These are phyloP conservation scores for Arachis stenosperma DNA, from an alignment of 306 rosid species.

Conservation along the genomic window DNA sequence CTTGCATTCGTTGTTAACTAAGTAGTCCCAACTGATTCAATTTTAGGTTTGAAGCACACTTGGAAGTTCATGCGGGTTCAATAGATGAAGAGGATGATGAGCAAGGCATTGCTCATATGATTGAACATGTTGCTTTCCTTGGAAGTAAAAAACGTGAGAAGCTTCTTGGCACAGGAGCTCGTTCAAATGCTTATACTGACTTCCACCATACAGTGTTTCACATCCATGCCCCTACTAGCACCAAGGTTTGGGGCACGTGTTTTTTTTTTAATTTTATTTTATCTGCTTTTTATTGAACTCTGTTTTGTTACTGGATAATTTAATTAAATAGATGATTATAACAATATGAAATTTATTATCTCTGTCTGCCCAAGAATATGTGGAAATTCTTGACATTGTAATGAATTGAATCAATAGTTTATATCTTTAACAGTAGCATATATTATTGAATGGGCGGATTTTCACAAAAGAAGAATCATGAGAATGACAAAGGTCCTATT, in stretches of 20 bases:
- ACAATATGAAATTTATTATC: slow-evolving; percentile 19
- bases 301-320: slow-evolving; percentile 19
- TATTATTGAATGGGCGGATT: background rate
- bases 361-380: slow-evolving; percentile 17
- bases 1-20: slow-evolving; percentile 24
- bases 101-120: slow-evolving; percentile 99
- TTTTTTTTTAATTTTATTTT: background rate
- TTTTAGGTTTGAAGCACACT: slow-evolving; percentile 97
- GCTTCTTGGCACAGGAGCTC: slow-evolving; percentile 97
- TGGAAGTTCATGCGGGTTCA: slow-evolving; percentile 98
- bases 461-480: slow-evolving; percentile 22
- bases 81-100: slow-evolving; percentile 96
- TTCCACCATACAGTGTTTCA: slow-evolving; percentile 99
- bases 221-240: slow-evolving; percentile 87
- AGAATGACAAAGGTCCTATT: slow-evolving; percentile 20
- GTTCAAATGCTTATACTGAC: slow-evolving; percentile 98
- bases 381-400: slow-evolving; percentile 11
- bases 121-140: slow-evolving; percentile 98
- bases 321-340: slow-evolving; percentile 12
- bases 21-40: slow-evolving; percentile 29
- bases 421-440: slow-evolving; percentile 14
- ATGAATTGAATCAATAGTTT: slow-evolving; percentile 29
- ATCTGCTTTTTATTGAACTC: slow-evolving; percentile 18
- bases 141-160: slow-evolving; percentile 99
- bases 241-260: slow-evolving; percentile 63